phyloP scores from a whole-genome alignment of 352 stramenopile genomes.

The Phytophthora ohioensis region DNA sequence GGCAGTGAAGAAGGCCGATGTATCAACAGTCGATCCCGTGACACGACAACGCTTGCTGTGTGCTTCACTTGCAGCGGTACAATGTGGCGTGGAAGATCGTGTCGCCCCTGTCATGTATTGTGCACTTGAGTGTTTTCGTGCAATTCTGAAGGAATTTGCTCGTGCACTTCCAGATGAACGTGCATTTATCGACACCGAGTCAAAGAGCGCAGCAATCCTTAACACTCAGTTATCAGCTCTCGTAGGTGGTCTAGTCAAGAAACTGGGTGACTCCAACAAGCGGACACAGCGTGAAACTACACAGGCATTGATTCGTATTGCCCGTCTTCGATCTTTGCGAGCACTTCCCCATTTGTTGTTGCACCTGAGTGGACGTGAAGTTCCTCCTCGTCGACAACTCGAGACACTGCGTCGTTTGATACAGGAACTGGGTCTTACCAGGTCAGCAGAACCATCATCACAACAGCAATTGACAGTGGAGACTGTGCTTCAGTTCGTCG shows the following conservation, averaged over 20 bases:
- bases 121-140: slow-evolving; percentile 72
- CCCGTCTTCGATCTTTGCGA: slow-evolving; percentile 69
- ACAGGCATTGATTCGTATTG: slow-evolving; percentile 68
- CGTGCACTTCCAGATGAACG: slow-evolving; percentile 51
- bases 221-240: slow-evolving; percentile 71
- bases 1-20: slow-evolving; percentile 72
- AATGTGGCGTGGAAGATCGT: slow-evolving; percentile 79
- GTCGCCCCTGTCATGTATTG: slow-evolving; percentile 88
- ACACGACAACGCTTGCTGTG: slow-evolving; percentile 71
- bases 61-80: slow-evolving; percentile 68
- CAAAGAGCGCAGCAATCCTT: slow-evolving; percentile 37
- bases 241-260: slow-evolving; percentile 58
- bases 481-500: slow-evolving; percentile 72
- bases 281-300: slow-evolving; percentile 76
- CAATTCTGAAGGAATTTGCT: slow-evolving; percentile 73
- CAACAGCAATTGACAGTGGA: slow-evolving; percentile 57
- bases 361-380: slow-evolving; percentile 68
- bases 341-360: slow-evolving; percentile 66
- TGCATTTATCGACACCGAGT: slow-evolving; percentile 44
- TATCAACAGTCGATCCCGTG: slow-evolving; percentile 36
- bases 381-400: slow-evolving; percentile 60
- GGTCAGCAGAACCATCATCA: slow-evolving; percentile 1
- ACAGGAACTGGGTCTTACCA: slow-evolving; percentile 58
- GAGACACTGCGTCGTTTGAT: slow-evolving; percentile 68
- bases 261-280: slow-evolving; percentile 85